Conservation (phyloP, 2,329 filamentous ascomycete genomes). For the Pseudovirgaria hyperparasitica region DNA sequence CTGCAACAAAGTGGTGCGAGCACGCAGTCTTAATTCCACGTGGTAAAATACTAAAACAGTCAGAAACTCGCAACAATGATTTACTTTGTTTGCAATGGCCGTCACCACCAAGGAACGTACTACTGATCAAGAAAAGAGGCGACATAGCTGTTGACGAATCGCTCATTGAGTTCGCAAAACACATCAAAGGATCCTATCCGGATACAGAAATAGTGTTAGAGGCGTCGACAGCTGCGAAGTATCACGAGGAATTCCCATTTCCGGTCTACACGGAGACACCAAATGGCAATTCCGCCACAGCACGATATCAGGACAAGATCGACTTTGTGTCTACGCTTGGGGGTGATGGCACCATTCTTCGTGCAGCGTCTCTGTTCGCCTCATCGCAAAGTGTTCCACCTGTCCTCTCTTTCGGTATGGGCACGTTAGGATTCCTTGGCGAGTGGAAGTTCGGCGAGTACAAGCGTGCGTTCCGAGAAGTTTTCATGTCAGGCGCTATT, state of each 20-base stretch:
- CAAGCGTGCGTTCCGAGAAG: constrained; percentile 82
- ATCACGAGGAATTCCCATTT: constrained; percentile 60
- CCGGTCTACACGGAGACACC: constrained; percentile 37
- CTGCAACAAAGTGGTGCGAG: no score
- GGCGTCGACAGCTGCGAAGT: constrained; percentile 53
- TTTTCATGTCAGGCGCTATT: constrained; percentile 67
- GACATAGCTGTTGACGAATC: constrained; percentile 42
- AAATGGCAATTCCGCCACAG: constrained; percentile 22
- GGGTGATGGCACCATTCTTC: constrained; percentile 82
- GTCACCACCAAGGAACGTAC: constrained; percentile 52
- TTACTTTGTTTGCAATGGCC: constrained; percentile 57
- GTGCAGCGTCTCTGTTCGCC: constrained; percentile 76
- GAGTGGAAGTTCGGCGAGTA: constrained; percentile 95
- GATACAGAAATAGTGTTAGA: constrained; percentile 75
- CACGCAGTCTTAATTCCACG: no score
- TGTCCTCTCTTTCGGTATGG: constrained; percentile 92
- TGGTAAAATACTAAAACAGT: constrained; percentile 20
- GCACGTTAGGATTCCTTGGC: constrained; percentile 83
- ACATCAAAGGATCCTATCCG: constrained; percentile 70
- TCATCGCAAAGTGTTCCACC: constrained; percentile 72
- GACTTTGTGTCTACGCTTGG: constrained; percentile 85
- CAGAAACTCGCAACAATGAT: constrained; percentile 45
- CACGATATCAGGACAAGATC: constrained; percentile 56
- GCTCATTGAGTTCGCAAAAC: constrained; percentile 46
- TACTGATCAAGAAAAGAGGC: constrained; percentile 55